Evolutionary conservation across 2,329 filamentous ascomycete genomes (phyloP), one percentile per base, ranked within the genome.

Genomic region (Pyrenophora seminiperda): DNA sequence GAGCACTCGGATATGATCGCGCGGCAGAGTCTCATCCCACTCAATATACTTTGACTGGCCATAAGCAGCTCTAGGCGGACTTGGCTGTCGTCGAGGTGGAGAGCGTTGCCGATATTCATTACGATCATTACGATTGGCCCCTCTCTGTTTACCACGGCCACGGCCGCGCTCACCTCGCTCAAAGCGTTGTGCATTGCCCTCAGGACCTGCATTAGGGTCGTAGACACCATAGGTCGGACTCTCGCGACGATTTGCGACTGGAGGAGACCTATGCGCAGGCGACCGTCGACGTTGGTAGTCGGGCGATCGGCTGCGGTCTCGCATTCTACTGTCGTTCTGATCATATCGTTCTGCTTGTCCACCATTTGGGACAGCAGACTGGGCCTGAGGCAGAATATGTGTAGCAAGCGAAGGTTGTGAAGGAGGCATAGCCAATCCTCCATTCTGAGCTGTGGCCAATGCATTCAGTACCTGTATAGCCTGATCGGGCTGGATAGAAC

Each of bases 51-150:
- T 96, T 5, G 82, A 81, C 41, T 68, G 61, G 36, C 57, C 58
- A 44, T 61, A 51, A 34, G 53, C 59, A 44, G 58, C 61, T 50
- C 51, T 63, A 59, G 55, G 79, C 82, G 49, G 85, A 80, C 66
- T 88, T 87, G 59, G 61, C 56, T 68, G 68, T 51, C 83, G 84
- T 64, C 85, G 84, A 47, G 84, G 80, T 37, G 92, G 91, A 66
- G 89, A 96, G 67, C 94, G 90, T 71, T 97, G 91, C 58, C 93
- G 89, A 76, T 96, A 97, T 31, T 91, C 71, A 70, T 65, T 68
- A 57, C 67, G 71, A 43, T 91, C 70, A 67, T 65, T 68, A 46
- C 68, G 71, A 47, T 64, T 65, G 47, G 77, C 74, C 47, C 77
- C 74, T 47, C 79, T 64, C 36, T 65, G 61, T 54, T 65, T 75